phyloP scores from a whole-genome alignment of 2,329 filamentous ascomycete species.

The Monilinia fructicola region DNA sequence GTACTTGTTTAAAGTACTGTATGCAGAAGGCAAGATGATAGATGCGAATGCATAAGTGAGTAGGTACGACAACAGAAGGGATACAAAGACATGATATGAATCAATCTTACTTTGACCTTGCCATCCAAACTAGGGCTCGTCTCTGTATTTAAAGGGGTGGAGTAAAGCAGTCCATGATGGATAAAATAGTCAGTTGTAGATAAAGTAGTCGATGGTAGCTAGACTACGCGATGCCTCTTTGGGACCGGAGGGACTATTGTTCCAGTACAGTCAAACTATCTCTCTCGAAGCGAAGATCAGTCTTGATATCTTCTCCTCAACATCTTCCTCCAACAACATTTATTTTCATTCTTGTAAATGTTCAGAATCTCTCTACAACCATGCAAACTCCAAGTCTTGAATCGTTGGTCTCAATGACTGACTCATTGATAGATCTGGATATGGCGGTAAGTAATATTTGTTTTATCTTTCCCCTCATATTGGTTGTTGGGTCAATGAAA shows the following conservation, averaged over 20 bases:
- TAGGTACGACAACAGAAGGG: neutral
- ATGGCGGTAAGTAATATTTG: slow-evolving; percentile 13
- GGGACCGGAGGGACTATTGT: neutral
- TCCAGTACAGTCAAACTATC: neutral
- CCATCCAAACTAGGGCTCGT: too few species aligned
- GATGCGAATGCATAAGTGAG: neutral
- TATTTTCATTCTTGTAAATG: neutral
- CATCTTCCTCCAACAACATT: neutral
- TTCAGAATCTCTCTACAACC: neutral
- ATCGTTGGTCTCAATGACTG: neutral
- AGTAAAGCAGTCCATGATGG: neutral
- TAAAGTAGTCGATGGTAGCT: neutral
- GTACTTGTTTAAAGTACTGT: too few species aligned
- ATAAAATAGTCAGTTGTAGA: neutral
- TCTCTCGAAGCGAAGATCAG: slow-evolving; percentile 2
- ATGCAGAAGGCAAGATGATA: neutral
- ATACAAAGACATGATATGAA: too few species aligned
- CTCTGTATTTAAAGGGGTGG: neutral
- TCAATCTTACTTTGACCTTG: too few species aligned
- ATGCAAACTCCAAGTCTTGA: neutral
- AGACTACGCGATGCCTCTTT: neutral
- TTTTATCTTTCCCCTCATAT: neutral
- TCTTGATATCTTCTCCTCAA: neutral
- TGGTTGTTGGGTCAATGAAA: neutral
- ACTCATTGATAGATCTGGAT: slow-evolving; percentile 4